These are phyloP conservation scores for Medicago lupulina DNA, from an alignment of 306 rosid species.

Conservation along the genomic window DNA sequence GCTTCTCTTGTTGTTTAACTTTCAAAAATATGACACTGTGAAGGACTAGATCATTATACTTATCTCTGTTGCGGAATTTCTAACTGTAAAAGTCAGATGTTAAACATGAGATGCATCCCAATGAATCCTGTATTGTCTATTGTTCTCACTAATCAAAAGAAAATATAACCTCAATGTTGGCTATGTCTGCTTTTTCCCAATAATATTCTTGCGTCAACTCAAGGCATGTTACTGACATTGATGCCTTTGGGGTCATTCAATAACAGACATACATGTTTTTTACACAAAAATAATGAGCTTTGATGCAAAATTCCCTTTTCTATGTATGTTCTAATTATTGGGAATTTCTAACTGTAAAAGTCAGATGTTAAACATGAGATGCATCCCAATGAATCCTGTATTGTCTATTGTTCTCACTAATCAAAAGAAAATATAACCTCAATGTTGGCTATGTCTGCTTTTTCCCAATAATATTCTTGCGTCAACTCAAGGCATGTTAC, in stretches of 20 bases:
- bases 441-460: constrained; percentile 13
- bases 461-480: constrained; percentile 3
- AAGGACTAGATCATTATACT: constrained; percentile 19
- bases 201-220: constrained; percentile 2
- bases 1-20: constrained; percentile 22
- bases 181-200: constrained; percentile 4
- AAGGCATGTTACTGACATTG: constrained; percentile 21
- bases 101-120: constrained; percentile 8
- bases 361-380: too few relatives aligned
- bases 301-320: constrained; percentile 16
- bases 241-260: constrained; percentile 21
- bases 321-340: constrained; percentile 1
- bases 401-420: too few relatives aligned
- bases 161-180: constrained; percentile 25
- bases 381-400: too few relatives aligned
- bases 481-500: constrained; percentile 18
- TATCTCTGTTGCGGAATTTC: constrained; percentile 1
- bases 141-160: constrained; percentile 24
- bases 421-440: too few relatives aligned
- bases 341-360: too few relatives aligned
- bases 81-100: constrained; percentile 12
- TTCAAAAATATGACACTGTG: constrained; percentile 22
- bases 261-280: not conserved
- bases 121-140: constrained; percentile 18
- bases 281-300: constrained; percentile 1